phyloP scores from a whole-genome alignment of 2,329 filamentous ascomycete genomes.

The Tolypocladium tundrense region DNA sequence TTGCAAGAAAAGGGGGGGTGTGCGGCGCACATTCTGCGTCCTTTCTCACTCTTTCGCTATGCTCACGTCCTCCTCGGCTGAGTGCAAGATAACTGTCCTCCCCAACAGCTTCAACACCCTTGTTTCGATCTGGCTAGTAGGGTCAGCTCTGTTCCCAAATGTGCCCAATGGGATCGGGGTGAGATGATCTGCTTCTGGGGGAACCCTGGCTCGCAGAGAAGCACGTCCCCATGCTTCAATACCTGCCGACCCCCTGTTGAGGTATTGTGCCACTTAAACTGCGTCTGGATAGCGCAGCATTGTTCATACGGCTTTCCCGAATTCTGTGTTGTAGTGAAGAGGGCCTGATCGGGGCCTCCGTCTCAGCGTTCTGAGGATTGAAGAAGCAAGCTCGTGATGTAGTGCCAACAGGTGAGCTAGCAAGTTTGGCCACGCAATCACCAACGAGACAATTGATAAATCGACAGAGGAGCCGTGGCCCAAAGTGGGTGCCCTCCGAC shows the following conservation, averaged over 20 bases:
- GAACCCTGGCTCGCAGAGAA: not conserved
- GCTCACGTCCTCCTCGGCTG: not conserved
- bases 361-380: not conserved
- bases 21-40: not conserved
- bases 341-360: not conserved
- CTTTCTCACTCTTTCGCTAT: not conserved
- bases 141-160: not conserved
- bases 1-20: not conserved
- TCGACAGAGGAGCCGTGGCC: not conserved
- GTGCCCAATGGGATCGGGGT: not conserved
- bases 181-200: constrained; percentile 1
- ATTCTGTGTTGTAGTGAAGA: not conserved
- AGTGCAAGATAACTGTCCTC: not conserved
- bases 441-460: not conserved
- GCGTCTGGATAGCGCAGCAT: not conserved
- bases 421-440: not conserved
- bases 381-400: not conserved
- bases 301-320: not conserved
- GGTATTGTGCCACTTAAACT: not conserved
- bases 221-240: not conserved
- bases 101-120: not conserved
- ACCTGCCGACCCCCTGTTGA: not conserved
- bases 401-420: not conserved
- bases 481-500: not conserved
- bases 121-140: not conserved